Base-by-base conservation (phyloP, 495 filamentous ascomycete species). In the Hypoxylon rickii region DNA sequence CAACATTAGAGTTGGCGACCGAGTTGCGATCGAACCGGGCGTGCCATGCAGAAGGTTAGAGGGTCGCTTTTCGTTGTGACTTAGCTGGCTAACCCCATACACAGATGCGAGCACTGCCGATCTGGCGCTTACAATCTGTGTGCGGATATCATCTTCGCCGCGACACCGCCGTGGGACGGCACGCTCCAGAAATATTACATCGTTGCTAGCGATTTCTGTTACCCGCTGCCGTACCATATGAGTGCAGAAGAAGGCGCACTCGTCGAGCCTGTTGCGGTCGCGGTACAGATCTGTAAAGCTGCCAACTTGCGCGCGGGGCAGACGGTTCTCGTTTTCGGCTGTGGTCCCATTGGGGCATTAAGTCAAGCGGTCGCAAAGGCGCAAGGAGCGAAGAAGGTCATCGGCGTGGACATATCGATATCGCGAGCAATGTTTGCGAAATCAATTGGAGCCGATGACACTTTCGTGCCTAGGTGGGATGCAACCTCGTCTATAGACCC, bases 1-100 rank as follows among this genome's bases (percentile, higher is more conserved):
- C 12, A 72, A 77, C 51, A 77, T 89, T 58, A 79, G 85, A 58
- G 74, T 79, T 16, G 88, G 89, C 56, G 88, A 90, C 51, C 70
- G 67, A 0, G 79, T 82, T 39, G 79, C 80, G 21, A 80, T 83
- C 63, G 80, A 83, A 47, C 79, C 79, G 3, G 79, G 80, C 13
- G 72, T 76, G 16, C 71, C 74, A 2, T 83, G 80, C 49, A 70
- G 79, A 18, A 77, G 76, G 15, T 63, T n/a, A n/a, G n/a, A n/a
- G n/a, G n/a, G n/a, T n/a, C n/a, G n/a, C n/a, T n/a, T n/a, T n/a
- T n/a, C n/a, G n/a, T n/a, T n/a, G n/a, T n/a, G n/a, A n/a, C n/a
- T n/a, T n/a, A n/a, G n/a, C n/a, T n/a, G n/a, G n/a, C 32, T 13
- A 53, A n/a, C 16, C 11, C 2, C 24, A 3, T 10, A 20, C 18